Evolutionary conservation across 1,284 basidiomycete genomes (phyloP), one percentile per base, ranked within the genome.

Genomic region (Retiboletus flavoniger): DNA sequence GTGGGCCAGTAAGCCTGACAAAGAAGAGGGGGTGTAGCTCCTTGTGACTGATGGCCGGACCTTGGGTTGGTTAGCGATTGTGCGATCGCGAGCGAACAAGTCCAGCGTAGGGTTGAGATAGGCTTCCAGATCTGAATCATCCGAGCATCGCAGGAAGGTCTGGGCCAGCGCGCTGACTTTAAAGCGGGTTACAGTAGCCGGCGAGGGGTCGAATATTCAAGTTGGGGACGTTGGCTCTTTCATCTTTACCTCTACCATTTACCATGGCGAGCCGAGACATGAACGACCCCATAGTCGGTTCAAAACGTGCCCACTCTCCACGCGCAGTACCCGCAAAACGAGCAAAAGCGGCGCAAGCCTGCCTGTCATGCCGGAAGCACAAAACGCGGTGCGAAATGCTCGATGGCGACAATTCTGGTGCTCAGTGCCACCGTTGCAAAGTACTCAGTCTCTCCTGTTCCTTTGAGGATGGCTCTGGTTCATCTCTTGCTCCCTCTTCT

Each of bases 361-460:
- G 74, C 51, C 54, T 72, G 3, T 74, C 74, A 16, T 75, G 74
- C 50, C 64, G 75, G 48, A 77, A 77, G 50, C 67, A 75, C 63
- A 75, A 75, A 48, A 77, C 74, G n/a, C 72, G 74, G 19, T 75
- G 74, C 57, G 74, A 75, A 63, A 65, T 75, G 59, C 70, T 77
- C 17, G 75, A 75, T 31, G 64, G 65, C 13, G 62, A 69, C 44
- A 63, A 62, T 51, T 63, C 67, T 21, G 60, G 61, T 39, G 53
- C 65, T n/a, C 67, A 74, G 38, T 77, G 75, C 45, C 74, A 75
- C 51, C 70, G 74, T 11, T 75, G 74, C 53, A 72, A 75, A 56
- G 75, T 77, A n/a, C 67, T 75, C 47, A 63, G 61, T 48, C 63
- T 75, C 24, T 47, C 71, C 14, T 75, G 74, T 56, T 75, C 74